phyloP scores from a whole-genome alignment of 1,284 basidiomycete species.

The Cryptococcus sp. region DNA sequence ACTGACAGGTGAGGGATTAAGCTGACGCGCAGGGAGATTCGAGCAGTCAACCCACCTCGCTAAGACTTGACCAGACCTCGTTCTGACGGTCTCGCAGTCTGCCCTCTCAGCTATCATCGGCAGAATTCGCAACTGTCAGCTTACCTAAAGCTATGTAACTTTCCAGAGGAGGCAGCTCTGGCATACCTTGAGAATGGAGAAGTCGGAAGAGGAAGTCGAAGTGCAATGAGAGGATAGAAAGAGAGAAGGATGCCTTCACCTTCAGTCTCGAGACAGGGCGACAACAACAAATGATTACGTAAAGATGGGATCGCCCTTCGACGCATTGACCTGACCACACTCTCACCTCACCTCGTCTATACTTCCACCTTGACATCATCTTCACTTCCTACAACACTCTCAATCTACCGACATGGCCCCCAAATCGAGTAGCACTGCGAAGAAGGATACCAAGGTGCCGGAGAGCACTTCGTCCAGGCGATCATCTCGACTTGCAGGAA shows the following conservation, averaged over 20 bases:
- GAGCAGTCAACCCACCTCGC: constrained; percentile 34
- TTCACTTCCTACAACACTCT: constrained; percentile 10
- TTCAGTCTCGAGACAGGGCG: no score
- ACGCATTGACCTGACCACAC: no score
- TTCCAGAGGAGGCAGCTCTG: constrained; percentile 17
- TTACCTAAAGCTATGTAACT: constrained; percentile 33
- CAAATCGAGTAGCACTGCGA: constrained; percentile 7
- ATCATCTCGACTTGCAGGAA: constrained; percentile 13
- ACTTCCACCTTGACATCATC: no score
- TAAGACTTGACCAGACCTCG: constrained; percentile 14
- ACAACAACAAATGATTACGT: no score
- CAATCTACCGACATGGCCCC: constrained; percentile 20
- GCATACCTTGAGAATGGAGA: no score
- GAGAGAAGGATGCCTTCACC: no score
- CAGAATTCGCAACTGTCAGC: neutral
- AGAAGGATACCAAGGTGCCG: constrained; percentile 21
- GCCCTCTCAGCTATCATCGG: neutral
- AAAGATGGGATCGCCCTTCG: no score
- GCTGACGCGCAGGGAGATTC: no score
- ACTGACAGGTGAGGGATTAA: no score
- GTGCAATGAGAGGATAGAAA: no score
- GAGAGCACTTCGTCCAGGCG: constrained; percentile 12
- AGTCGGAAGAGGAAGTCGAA: no score
- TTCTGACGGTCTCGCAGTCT: constrained; percentile 43
- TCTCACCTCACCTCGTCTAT: no score